Conservation (phyloP, 2,329 filamentous ascomycete genomes). For the Dichotomopilus funicola region DNA sequence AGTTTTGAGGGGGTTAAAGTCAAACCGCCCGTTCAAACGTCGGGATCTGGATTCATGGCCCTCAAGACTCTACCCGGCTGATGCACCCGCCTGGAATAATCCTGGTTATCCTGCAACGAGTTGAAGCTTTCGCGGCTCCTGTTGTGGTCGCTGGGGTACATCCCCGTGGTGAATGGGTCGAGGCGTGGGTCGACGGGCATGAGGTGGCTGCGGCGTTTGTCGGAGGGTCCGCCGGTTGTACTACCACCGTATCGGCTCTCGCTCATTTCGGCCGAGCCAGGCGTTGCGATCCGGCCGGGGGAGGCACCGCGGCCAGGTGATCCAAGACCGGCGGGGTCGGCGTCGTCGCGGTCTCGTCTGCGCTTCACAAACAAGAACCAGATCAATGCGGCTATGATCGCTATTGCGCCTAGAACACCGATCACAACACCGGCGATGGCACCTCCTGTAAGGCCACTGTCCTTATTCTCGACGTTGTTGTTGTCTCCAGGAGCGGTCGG, state of each 20-base stretch:
- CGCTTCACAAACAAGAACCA: constrained; percentile 28
- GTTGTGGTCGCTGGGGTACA: constrained; percentile 48
- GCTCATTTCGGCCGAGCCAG: constrained; percentile 29
- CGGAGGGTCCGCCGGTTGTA: not conserved
- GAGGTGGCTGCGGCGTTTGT: constrained; percentile 43
- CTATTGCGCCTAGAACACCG: constrained; percentile 31
- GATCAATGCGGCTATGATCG: constrained; percentile 35
- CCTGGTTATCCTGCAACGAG: constrained; percentile 57
- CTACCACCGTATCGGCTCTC: constrained; percentile 10
- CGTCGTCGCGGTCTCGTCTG: constrained; percentile 38
- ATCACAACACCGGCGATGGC: constrained; percentile 47
- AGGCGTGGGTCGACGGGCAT: constrained; percentile 58
- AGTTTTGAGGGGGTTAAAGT: not conserved
- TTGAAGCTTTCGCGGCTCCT: constrained; percentile 58
- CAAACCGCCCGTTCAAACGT: constrained; percentile 14
- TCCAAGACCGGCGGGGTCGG: constrained; percentile 38
- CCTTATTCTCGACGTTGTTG: constrained; percentile 8
- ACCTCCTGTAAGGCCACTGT: constrained; percentile 37
- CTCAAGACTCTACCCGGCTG: constrained; percentile 49
- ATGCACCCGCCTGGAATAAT: constrained; percentile 57
- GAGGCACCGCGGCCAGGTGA: constrained; percentile 45
- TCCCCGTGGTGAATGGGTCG: constrained; percentile 52
- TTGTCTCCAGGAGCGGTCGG: constrained; percentile 19
- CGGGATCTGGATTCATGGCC: constrained; percentile 56
- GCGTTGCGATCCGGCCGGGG: constrained; percentile 39